A percentile compares a stretch with the other conserved stretches of the same genome.
phyloP scores from a whole-genome alignment of 805 yeast species.

The Ogataea saltuana region DNA sequence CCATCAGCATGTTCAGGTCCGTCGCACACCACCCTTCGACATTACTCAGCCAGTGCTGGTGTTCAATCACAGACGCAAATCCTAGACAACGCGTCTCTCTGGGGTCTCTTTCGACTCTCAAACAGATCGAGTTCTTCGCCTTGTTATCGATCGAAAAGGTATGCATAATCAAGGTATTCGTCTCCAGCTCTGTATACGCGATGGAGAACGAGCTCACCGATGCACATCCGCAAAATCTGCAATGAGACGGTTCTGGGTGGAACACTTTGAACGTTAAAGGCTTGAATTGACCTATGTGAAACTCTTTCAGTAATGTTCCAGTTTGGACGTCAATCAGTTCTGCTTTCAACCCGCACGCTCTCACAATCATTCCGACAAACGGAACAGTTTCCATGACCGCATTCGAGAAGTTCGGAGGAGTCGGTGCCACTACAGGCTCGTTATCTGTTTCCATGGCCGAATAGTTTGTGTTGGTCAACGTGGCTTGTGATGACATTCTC shows the following conservation, averaged over 20 bases:
- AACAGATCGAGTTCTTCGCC: conserved; percentile 77
- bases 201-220: conserved; percentile 72
- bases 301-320: conserved; percentile 64
- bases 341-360: conserved; percentile 56
- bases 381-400: conserved; percentile 54
- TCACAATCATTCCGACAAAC: conserved; percentile 72
- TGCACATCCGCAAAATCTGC: conserved; percentile 89
- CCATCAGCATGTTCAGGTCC: conserved; percentile 75
- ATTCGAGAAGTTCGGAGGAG: conserved; percentile 17
- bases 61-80: conserved; percentile 71
- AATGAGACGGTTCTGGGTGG: conserved; percentile 85
- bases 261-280: conserved; percentile 63
- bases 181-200: conserved; percentile 63
- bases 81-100: conserved; percentile 90
- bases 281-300: conserved; percentile 63
- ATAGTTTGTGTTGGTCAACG: conserved; percentile 8
- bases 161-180: conserved; percentile 63
- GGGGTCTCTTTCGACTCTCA: conserved; percentile 90
- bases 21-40: conserved; percentile 81
- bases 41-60: conserved; percentile 61
- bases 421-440: background rate
- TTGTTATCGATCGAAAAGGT: conserved; percentile 70
- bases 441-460: background rate
- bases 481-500: conserved; percentile 16
- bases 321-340: conserved; percentile 78